These are phyloP conservation scores for Dipteronia sinensis DNA, from an alignment of 345 rosid genomes.

Conservation along the genomic window DNA sequence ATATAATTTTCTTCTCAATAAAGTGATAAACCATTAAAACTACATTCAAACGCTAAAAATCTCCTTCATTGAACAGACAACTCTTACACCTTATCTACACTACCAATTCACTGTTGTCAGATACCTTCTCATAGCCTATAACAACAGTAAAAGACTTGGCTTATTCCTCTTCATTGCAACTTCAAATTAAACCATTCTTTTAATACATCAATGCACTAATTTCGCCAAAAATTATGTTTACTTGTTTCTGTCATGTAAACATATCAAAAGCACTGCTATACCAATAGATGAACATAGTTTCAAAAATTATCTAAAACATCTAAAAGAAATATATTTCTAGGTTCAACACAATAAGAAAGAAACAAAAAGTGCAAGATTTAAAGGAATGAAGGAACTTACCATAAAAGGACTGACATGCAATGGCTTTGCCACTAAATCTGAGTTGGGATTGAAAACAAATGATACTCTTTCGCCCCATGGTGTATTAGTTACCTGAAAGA, in stretches of 20 bases:
- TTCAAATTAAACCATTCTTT: background rate
- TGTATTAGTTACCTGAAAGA: constrained; percentile 79
- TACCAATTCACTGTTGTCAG: background rate
- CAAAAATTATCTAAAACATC: background rate
- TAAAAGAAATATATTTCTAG: background rate
- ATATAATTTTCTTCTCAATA: background rate
- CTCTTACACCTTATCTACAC: background rate
- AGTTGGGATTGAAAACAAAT: constrained; percentile 76
- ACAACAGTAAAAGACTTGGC: background rate
- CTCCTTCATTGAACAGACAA: background rate
- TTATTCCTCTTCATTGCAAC: background rate
- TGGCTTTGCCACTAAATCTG: constrained; percentile 84
- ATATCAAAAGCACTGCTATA: constrained; percentile 8
- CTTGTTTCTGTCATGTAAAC: background rate
- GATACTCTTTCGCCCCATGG: constrained; percentile 92
- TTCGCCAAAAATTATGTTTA: background rate
- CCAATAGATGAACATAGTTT: background rate
- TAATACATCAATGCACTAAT: background rate
- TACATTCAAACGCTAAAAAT: background rate
- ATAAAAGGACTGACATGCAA: constrained; percentile 97
- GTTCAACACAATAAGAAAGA: background rate
- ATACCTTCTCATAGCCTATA: background rate
- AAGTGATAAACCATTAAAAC: background rate
- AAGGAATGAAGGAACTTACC: constrained; percentile 44
- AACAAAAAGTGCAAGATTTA: background rate